Evolutionary conservation across 2,329 filamentous ascomycete genomes (phyloP).

Genomic region (Diaporthe amygdali): DNA sequence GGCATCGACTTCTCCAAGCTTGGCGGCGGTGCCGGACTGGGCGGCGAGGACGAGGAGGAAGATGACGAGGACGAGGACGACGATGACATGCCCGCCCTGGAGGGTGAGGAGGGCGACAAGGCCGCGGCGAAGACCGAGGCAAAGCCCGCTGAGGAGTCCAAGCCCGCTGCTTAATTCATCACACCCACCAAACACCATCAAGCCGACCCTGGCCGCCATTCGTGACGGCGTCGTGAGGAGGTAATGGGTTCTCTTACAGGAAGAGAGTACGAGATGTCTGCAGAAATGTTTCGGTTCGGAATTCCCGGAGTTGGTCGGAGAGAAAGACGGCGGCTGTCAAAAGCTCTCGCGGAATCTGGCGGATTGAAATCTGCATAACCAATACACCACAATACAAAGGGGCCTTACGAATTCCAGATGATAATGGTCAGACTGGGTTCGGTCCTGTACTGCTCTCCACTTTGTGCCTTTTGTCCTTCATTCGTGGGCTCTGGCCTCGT

Average conservation of each 20-base stretch:
- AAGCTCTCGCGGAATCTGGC: background rate
- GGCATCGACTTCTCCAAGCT: conserved; percentile 96
- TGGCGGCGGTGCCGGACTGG: conserved; percentile 62
- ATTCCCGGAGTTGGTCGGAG: conserved; percentile 8
- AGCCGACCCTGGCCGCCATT: background rate
- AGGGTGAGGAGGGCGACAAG: conserved; percentile 61
- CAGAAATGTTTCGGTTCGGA: background rate
- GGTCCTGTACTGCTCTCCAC: background rate
- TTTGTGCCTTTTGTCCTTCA: background rate
- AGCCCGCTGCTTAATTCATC: conserved; percentile 37
- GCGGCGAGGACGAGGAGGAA: conserved; percentile 52
- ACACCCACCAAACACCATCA: background rate
- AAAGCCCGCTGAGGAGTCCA: conserved; percentile 44
- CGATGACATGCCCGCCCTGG: conserved; percentile 85
- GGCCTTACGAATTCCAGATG: background rate
- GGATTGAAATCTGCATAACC: background rate
- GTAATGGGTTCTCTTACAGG: background rate
- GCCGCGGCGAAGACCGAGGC: conserved; percentile 34
- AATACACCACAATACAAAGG: conserved; percentile 10
- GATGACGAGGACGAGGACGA: conserved; percentile 68
- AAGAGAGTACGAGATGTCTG: background rate
- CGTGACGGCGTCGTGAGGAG: conserved; percentile 9
- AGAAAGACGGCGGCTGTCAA: background rate
- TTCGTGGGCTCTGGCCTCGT: background rate
- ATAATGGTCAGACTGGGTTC: background rate